These are phyloP conservation scores for Clavulina sp. DNA, from an alignment of 768 basidiomycete genomes.

Conservation along the genomic window DNA sequence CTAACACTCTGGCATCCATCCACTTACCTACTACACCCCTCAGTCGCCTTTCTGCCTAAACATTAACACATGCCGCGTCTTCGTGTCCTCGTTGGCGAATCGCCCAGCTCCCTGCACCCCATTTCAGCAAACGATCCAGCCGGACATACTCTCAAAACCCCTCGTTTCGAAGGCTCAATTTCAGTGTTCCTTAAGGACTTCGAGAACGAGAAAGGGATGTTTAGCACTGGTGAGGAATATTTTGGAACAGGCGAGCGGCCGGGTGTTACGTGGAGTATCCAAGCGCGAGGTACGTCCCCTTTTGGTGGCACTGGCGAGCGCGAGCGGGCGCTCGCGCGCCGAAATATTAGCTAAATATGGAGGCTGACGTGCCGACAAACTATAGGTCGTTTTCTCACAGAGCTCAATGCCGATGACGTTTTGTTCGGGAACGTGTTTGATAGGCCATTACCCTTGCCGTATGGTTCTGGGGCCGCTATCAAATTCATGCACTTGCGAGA, in stretches of 20 bases:
- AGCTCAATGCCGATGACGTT: slow-evolving; percentile 57
- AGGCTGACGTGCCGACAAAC: too few relatives aligned
- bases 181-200: slow-evolving; percentile 66
- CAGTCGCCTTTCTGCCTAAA: too few relatives aligned
- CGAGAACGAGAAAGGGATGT: slow-evolving; percentile 30
- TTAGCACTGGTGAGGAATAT: slow-evolving; percentile 45
- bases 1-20: too few relatives aligned
- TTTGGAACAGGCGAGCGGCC: slow-evolving; percentile 51
- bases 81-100: slow-evolving; percentile 56
- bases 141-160: slow-evolving; percentile 36
- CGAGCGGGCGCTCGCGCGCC: not conserved
- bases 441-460: slow-evolving; percentile 57
- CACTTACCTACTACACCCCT: too few relatives aligned
- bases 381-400: slow-evolving; percentile 37
- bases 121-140: slow-evolving; percentile 54
- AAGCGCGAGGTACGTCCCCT: slow-evolving; percentile 51
- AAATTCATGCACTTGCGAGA: too few relatives aligned
- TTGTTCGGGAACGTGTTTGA: slow-evolving; percentile 86
- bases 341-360: too few relatives aligned
- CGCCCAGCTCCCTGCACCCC: slow-evolving; percentile 32
- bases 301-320: not conserved
- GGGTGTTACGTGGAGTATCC: slow-evolving; percentile 85
- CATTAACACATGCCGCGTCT: slow-evolving; percentile 48
- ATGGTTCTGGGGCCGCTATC: slow-evolving; percentile 69
- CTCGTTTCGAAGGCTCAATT: slow-evolving; percentile 58